phyloP scores from a whole-genome alignment of 2,329 filamentous ascomycete genomes.

The Coleophoma eucalyptorum region DNA sequence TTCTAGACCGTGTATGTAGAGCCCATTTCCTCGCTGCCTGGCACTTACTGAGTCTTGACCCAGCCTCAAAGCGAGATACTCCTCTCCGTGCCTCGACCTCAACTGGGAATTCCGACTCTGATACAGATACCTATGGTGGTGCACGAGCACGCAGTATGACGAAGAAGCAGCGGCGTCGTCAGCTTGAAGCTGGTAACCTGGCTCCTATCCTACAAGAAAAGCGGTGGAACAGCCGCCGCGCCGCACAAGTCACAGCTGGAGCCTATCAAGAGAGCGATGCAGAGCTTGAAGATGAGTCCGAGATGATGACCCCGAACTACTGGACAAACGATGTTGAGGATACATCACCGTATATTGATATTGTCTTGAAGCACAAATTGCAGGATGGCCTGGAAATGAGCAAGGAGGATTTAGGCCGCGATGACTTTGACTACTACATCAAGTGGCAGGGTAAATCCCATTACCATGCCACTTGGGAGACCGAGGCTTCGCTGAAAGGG shows the following conservation, averaged over 20 bases:
- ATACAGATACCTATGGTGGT: slow-evolving; percentile 72
- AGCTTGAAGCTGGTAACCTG: slow-evolving; percentile 62
- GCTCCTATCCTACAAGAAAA: slow-evolving; percentile 72
- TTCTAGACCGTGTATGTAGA: slow-evolving; percentile 56
- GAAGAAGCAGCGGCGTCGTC: slow-evolving; percentile 76
- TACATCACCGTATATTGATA: slow-evolving; percentile 81
- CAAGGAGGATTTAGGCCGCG: slow-evolving; percentile 50
- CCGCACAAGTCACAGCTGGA: slow-evolving; percentile 64
- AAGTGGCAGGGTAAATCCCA: slow-evolving; percentile 98
- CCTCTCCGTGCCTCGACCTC: slow-evolving; percentile 50
- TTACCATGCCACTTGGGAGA: slow-evolving; percentile 94
- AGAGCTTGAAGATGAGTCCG: slow-evolving; percentile 63
- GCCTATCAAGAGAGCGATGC: slow-evolving; percentile 64
- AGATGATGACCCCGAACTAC: slow-evolving; percentile 63
- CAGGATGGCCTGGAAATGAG: slow-evolving; percentile 62
- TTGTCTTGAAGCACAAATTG: slow-evolving; percentile 81
- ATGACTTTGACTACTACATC: slow-evolving; percentile 88
- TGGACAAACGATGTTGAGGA: slow-evolving; percentile 70
- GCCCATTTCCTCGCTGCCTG: slow-evolving; percentile 11
- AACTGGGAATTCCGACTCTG: slow-evolving; percentile 65
- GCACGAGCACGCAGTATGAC: slow-evolving; percentile 63
- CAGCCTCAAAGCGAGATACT: slow-evolving; percentile 59
- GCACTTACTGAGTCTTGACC: slow-evolving; percentile 34
- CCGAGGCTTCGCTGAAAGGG: slow-evolving; percentile 67
- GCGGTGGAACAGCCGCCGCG: slow-evolving; percentile 85